These are phyloP conservation scores for Inga leiocalycina DNA, from an alignment of 306 rosid genomes.

Conservation along the genomic window DNA sequence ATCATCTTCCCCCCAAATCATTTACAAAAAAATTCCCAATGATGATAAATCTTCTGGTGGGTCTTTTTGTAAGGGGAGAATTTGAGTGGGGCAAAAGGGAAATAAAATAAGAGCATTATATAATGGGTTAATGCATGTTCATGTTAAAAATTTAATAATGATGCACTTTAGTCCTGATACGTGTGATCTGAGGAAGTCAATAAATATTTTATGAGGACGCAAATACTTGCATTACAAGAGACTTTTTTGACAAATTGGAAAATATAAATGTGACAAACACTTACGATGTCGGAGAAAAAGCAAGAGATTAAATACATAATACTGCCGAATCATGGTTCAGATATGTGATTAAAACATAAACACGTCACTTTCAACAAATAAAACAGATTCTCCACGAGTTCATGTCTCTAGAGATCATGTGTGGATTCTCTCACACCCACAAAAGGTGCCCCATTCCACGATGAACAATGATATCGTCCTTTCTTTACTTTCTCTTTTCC, in stretches of 20 bases:
- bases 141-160: not conserved
- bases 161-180: not conserved
- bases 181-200: not conserved
- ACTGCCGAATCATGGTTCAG: slow-evolving; percentile 46
- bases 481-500: not conserved
- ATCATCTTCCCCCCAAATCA: not conserved
- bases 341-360: slow-evolving; percentile 48
- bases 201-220: slow-evolving; percentile 10
- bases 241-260: not conserved
- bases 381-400: slow-evolving; percentile 57
- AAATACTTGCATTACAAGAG: not conserved
- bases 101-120: not conserved
- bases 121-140: not conserved
- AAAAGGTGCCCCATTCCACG: slow-evolving; percentile 28
- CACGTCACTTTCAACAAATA: slow-evolving; percentile 28
- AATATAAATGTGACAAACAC: slow-evolving; percentile 15
- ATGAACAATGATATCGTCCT: slow-evolving; percentile 31
- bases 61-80: not conserved
- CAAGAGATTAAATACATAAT: slow-evolving; percentile 17
- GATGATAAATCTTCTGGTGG: not conserved
- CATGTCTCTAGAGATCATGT: slow-evolving; percentile 41
- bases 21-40: not conserved
- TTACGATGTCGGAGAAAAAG: slow-evolving; percentile 35
- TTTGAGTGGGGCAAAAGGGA: not conserved
- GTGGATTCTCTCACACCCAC: slow-evolving; percentile 25